Base-by-base conservation (phyloP, 176 grass and related monocot genomes). In the Triticum timopheevii region DNA sequence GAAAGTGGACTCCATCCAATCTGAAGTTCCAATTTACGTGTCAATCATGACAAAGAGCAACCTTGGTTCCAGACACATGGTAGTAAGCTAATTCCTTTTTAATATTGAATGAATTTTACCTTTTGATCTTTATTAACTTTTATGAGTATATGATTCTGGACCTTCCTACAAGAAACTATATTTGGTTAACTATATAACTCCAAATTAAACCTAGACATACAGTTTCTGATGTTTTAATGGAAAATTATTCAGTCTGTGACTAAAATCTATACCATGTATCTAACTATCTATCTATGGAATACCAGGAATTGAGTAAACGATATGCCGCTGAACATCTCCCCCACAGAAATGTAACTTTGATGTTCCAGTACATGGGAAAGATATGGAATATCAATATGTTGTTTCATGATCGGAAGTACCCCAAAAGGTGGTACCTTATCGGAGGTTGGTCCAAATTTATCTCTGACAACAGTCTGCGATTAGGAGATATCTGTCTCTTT, bases 401-500 rank as follows among this genome's bases (percentile, higher is more conserved):
- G 33, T 34, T 77, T 59, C 25, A 23, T 17, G 33, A 66, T 8
- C 11, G 61, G 56, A 59, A 59, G 56, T 59, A 20, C 17, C 56
- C 56, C 8, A 40, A 36, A 4, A 82, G 80, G 61, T 42, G 86
- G 71, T 59, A 82, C 19, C 86, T 82, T 54, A 30, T 12, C 16
- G 40, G 40, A 52, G 81, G 81, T 15, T 94, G 79, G 83, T 0
- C 40, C 10, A 65, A 81, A 15, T 94, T 94, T 7, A 76, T 63
- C 20, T 13, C 23, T 8, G 86, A 91, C 25, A 94, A 89, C 47
- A 77, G 49, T 38, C 69, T 94, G 5, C 33, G 25, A 20, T 45
- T 81, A 7, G 89, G 83, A 10, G 86, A 91, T 47, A 84, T 94
- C 59, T 91, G 89, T 62, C 65, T 94, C 6, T 89, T 91, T 0